Evolutionary conservation across 2,329 filamentous ascomycete species (phyloP).

Genomic region (Diaporthe vexans): DNA sequence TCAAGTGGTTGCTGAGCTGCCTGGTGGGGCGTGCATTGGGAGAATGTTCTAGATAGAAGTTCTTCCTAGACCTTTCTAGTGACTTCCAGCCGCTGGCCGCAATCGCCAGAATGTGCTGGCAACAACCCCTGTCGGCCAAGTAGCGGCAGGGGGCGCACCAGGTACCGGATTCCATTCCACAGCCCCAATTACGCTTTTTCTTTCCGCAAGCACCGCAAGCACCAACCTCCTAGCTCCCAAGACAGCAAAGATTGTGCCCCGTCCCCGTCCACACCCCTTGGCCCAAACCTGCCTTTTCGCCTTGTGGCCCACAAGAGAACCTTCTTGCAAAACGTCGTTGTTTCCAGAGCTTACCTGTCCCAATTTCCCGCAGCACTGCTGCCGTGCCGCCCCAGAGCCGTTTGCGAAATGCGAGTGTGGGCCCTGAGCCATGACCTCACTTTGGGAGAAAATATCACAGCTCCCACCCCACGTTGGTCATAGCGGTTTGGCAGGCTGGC

Average conservation of each 20-base stretch:
- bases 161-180: slow-evolving; percentile 29
- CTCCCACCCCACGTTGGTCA: slow-evolving; percentile 17
- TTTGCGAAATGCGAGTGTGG: background rate
- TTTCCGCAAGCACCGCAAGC: slow-evolving; percentile 17
- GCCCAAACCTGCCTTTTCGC: slow-evolving; percentile 20
- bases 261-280: background rate
- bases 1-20: slow-evolving; percentile 38
- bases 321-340: slow-evolving; percentile 29
- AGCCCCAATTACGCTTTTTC: slow-evolving; percentile 33
- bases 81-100: slow-evolving; percentile 35
- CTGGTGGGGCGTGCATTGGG: slow-evolving; percentile 40
- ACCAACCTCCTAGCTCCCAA: slow-evolving; percentile 34
- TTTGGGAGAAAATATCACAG: slow-evolving; percentile 4
- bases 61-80: slow-evolving; percentile 31
- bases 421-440: slow-evolving; percentile 22
- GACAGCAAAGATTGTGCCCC: slow-evolving; percentile 25
- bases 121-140: slow-evolving; percentile 11
- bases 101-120: slow-evolving; percentile 33
- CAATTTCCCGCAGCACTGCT: background rate
- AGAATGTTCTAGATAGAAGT: slow-evolving; percentile 41
- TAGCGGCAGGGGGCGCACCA: slow-evolving; percentile 22
- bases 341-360: slow-evolving; percentile 14
- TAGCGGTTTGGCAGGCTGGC: slow-evolving; percentile 1
- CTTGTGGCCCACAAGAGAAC: slow-evolving; percentile 34
- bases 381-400: background rate